Evolutionary conservation across 2,329 filamentous ascomycete species (phyloP), one percentile per base, ranked within the genome.

Genomic region (Aureobasidium sp.): DNA sequence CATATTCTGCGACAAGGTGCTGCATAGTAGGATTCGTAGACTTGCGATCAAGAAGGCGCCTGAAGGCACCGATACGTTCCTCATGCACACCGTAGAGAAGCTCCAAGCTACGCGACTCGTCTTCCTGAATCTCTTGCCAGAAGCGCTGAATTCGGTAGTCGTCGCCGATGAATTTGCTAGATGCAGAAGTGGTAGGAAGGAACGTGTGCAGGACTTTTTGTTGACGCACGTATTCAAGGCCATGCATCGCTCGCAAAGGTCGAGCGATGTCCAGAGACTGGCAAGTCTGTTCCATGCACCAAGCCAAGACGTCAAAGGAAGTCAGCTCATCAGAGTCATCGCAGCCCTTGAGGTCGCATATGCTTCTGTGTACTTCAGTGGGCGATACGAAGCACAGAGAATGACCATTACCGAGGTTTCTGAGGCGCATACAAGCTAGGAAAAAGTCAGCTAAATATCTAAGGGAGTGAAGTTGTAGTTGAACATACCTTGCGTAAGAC

Each of bases 401-500:
- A 66, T 91, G 87, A 0, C 86, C 86, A 2, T 83, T 74, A 0
- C 86, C 88, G 0, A 92, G 77, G 63, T 86, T 83, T 12, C 87
- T 73, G 82, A 91, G 85, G n/a, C 88, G 73, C 85, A 88, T 89
- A 63, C 86, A 88, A 0, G 86, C 86, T 56, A 31, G 3, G 2
- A 20, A 42, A 15, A 29, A 29, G 47, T 49, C 27, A 49, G 47
- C 17, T 9, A 9, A 31, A 9, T 20, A 48, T 48, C 44, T 15
- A 17, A 25, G 22, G 22, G 12, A 11, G 27, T 15, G 17, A 15
- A 48, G 14, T 20, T 34, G 36, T 31, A 14, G 11, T 36, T 34
- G 31, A 34, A 41, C 51, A 22, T 42, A 56, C 52, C 52, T 84
- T 91, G 88, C 0, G 86, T 83, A 0, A 90, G 70, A 15, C 80